Percentiles rank a stretch among this genome's conserved stretches.
phyloP scores from a whole-genome alignment of 805 yeast species.

The Candida vaughaniae region DNA sequence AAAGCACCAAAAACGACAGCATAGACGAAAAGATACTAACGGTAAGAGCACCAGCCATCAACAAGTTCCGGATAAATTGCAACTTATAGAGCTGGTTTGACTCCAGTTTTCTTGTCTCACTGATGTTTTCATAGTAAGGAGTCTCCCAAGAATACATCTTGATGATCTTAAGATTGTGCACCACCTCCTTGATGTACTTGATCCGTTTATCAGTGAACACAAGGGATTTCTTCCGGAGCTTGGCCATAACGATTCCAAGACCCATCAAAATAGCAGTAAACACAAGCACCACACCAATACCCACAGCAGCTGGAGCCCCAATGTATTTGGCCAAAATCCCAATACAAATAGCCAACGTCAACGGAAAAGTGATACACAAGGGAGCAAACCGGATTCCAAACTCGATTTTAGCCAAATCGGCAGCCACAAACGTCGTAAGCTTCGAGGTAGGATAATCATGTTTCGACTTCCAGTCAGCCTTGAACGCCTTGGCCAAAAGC shows the following conservation, averaged over 20 bases:
- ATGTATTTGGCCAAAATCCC: constrained; percentile 63
- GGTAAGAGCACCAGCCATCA: constrained; percentile 62
- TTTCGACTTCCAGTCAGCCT: constrained; percentile 55
- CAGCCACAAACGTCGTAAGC: constrained; percentile 73
- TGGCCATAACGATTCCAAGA: constrained; percentile 51
- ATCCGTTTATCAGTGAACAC: constrained; percentile 75
- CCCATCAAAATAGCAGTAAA: constrained; percentile 48
- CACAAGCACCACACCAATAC: constrained; percentile 55
- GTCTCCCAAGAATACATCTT: constrained; percentile 91
- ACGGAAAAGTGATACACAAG: constrained; percentile 59
- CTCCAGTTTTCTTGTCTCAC: constrained; percentile 58
- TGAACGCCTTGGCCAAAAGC: constrained; percentile 65
- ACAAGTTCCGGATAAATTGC: constrained; percentile 62
- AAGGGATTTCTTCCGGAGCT: constrained; percentile 54
- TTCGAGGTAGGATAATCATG: constrained; percentile 64
- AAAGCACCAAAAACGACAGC: constrained; percentile 44
- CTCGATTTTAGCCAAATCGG: constrained; percentile 80
- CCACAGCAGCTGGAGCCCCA: constrained; percentile 72
- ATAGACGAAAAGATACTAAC: constrained; percentile 72
- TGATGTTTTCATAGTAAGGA: constrained; percentile 61
- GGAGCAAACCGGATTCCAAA: constrained; percentile 69
- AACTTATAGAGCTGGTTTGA: constrained; percentile 58
- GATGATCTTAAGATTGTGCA: constrained; percentile 74
- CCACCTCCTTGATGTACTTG: constrained; percentile 69
- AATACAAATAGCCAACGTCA: constrained; percentile 60